Evolutionary conservation across 148 eudicot genomes (phyloP), one percentile per base, ranked within the genome.

Genomic region (Nyssa sinensis): DNA sequence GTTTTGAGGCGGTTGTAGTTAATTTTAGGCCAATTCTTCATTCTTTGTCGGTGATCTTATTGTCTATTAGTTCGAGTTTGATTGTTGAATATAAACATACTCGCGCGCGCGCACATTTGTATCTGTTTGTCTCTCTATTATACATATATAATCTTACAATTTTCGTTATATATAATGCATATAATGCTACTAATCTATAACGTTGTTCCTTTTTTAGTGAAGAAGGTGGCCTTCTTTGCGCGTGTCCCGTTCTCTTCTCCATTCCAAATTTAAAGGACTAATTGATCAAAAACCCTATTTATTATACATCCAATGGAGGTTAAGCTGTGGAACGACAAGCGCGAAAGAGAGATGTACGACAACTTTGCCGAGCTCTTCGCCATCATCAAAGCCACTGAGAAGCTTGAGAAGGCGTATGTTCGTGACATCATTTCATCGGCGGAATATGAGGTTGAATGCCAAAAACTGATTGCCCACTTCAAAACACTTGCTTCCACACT

Each of bases 251-350:
- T 12, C 17, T 44, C 51, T 44, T 44, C 51, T 91, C 97, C 98
- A 91, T 79, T 75, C 70, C 49, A 74, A 66, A 39, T 76, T 30
- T 44, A 13, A 39, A 68, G 66, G 67, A 70, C 63, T 33, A 5
- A 7, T 25, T 6, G 28, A 69, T 5, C 59, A 23, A 17, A 1
- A 55, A 17, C 23, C 21, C 59, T 17, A 55, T 55, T 7, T 17
- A n/a, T 21, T 1, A 3, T 55, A 49, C 17, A 23, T 55, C 25
- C 14, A 55, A 69, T 88, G 23, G 92, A 90, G 83, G 95, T 88
- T 51, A 94, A 91, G 78, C 79, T 92, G 33, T 94, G 93, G 95
- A 88, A 88, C 37, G 94, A 94, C 81, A 90, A 94, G 88, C 93
- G 89, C 27, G 95, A 90, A 76, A 83, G 97, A 69, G 95, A 94